Percentiles rank a stretch among this genome's conserved stretches.
Evolutionary conservation across 208 protist genomes (phyloP).

Genomic region (Acanthamoeba triangularis): DNA sequence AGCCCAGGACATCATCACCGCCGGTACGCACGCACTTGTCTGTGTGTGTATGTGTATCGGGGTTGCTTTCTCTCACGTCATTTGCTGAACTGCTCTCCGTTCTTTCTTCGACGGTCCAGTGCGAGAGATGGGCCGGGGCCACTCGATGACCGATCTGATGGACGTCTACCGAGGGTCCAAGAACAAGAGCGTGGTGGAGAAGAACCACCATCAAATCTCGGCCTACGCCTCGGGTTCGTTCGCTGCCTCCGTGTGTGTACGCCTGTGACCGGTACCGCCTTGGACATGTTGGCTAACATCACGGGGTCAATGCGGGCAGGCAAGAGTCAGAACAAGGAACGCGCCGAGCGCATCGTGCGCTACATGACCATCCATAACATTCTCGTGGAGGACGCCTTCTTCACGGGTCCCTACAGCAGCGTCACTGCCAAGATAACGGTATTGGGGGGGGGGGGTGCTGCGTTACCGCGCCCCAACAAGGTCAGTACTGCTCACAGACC

Average conservation of each 20-base stretch:
- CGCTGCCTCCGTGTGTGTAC: background rate
- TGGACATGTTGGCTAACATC: too few relatives aligned
- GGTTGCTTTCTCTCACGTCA: too few relatives aligned
- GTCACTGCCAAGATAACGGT: slow-evolving; percentile 22
- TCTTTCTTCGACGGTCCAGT: background rate
- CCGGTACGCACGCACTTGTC: background rate
- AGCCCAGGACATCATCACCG: background rate
- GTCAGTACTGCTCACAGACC: too few relatives aligned
- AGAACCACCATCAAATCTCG: slow-evolving; percentile 11
- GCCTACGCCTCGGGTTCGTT: background rate
- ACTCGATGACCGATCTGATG: slow-evolving; percentile 37
- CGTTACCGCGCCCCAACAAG: too few relatives aligned
- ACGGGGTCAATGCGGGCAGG: too few relatives aligned
- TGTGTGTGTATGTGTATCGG: too few relatives aligned
- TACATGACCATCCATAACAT: background rate
- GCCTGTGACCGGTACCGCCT: too few relatives aligned
- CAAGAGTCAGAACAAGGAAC: slow-evolving; percentile 24
- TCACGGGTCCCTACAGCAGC: slow-evolving; percentile 59
- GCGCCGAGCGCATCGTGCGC: background rate
- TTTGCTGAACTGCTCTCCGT: too few relatives aligned
- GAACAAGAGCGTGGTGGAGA: slow-evolving; percentile 37
- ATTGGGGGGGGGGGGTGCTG: too few relatives aligned
- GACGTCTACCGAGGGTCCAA: slow-evolving; percentile 43
- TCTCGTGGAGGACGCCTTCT: slow-evolving; percentile 13
- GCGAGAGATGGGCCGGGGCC: background rate